phyloP scores from a whole-genome alignment of 768 basidiomycete species.

The Steccherinum ochraceum region DNA sequence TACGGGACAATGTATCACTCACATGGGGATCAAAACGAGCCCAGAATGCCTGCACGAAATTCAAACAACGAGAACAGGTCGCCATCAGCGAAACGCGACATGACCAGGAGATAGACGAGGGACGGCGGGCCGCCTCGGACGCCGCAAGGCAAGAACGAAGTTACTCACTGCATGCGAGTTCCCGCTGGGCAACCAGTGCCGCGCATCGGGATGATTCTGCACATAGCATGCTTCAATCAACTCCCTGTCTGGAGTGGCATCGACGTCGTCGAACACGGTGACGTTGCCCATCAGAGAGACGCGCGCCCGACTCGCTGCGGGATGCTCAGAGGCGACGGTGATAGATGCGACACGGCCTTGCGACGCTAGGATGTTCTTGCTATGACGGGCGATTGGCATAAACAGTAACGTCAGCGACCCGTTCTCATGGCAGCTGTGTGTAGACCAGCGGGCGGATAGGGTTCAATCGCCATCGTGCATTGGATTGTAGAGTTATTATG shows the following conservation, averaged over 20 bases:
- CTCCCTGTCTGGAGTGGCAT: constrained; percentile 24
- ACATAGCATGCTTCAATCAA: constrained; percentile 37
- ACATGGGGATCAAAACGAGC: constrained; percentile 49
- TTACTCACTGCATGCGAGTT: constrained; percentile 38
- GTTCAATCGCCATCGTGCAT: constrained; percentile 1
- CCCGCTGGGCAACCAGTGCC: constrained; percentile 43
- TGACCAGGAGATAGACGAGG: not conserved
- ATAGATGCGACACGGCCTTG: constrained; percentile 37
- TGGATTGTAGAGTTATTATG: constrained; percentile 1
- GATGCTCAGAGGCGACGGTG: constrained; percentile 32
- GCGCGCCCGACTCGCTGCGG: constrained; percentile 38
- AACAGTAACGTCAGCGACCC: constrained; percentile 48
- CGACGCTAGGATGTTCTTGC: constrained; percentile 40
- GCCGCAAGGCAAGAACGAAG: constrained; percentile 2
- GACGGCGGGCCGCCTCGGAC: not conserved
- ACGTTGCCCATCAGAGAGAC: constrained; percentile 46
- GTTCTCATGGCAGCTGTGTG: constrained; percentile 40
- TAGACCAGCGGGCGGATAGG: not conserved
- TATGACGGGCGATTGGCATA: constrained; percentile 49
- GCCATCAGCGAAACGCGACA: not conserved
- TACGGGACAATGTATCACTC: constrained; percentile 19
- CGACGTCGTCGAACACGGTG: constrained; percentile 32
- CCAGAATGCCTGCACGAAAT: constrained; percentile 40
- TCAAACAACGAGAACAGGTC: constrained; percentile 6
- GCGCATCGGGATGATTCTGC: constrained; percentile 43